A percentile compares a stretch with the other conserved stretches of the same genome.
Evolutionary conservation across 345 rosid species (phyloP).

Genomic region (Heritiera littoralis): DNA sequence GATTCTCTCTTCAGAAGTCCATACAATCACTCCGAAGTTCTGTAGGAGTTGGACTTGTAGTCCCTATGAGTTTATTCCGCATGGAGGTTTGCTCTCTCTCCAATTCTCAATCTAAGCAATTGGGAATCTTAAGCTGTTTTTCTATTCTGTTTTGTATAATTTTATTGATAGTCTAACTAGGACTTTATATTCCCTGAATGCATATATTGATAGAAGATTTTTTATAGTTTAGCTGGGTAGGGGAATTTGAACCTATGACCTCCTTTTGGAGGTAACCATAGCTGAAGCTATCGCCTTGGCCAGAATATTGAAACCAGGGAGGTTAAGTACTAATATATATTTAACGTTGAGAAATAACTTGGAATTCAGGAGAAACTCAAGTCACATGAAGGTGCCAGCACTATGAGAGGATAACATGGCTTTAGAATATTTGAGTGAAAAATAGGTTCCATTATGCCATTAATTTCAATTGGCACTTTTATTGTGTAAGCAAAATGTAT

Average conservation of each 20-base stretch:
- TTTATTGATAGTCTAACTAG: background rate
- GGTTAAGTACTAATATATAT: background rate
- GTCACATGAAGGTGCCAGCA: background rate
- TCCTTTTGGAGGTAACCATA: background rate
- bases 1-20: constrained; percentile 52
- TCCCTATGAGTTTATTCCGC: constrained; percentile 71
- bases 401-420: background rate
- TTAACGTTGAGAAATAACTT: background rate
- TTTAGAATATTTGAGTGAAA: background rate
- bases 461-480: background rate
- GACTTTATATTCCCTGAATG: background rate
- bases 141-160: constrained; percentile 1
- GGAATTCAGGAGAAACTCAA: background rate
- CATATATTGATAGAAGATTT: background rate
- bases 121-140: too few relatives aligned
- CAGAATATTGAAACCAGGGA: background rate
- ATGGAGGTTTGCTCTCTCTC: constrained; percentile 64
- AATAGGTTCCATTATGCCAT: background rate
- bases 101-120: constrained; percentile 5
- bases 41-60: constrained; percentile 75
- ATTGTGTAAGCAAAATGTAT: background rate
- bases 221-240: background rate
- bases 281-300: background rate
- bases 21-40: constrained; percentile 64
- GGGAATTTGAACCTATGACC: background rate